These are phyloP conservation scores for Metarhizium sp. DNA, from an alignment of 2,329 filamentous ascomycete species.

Conservation along the genomic window DNA sequence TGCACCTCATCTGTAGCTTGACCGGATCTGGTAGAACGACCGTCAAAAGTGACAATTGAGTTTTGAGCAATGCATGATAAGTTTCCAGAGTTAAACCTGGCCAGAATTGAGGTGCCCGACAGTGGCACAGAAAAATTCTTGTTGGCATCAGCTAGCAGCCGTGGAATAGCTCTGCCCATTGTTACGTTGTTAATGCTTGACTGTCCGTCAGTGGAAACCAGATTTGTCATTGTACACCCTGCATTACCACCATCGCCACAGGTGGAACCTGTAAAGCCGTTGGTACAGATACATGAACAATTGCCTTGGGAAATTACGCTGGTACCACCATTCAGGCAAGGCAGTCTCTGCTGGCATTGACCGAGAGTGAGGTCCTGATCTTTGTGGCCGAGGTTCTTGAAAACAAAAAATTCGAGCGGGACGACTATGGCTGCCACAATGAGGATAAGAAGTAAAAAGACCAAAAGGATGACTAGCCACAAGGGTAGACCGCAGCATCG, in stretches of 20 bases:
- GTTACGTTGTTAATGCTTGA: slow-evolving; percentile 56
- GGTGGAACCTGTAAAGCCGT: slow-evolving; percentile 64
- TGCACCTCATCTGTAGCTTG: slow-evolving; percentile 2
- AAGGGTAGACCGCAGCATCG: slow-evolving; percentile 77
- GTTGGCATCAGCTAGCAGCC: slow-evolving; percentile 56
- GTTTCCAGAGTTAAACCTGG: slow-evolving; percentile 64
- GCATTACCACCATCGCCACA: slow-evolving; percentile 37
- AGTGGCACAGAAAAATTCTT: slow-evolving; percentile 69
- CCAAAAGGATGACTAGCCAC: slow-evolving; percentile 62
- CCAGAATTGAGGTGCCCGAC: slow-evolving; percentile 57
- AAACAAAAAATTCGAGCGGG: slow-evolving; percentile 58
- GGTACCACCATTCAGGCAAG: slow-evolving; percentile 73
- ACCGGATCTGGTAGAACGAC: slow-evolving; percentile 29
- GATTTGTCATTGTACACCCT: slow-evolving; percentile 44
- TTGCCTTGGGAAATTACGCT: slow-evolving; percentile 57
- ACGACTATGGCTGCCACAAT: slow-evolving; percentile 76
- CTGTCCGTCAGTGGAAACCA: slow-evolving; percentile 29
- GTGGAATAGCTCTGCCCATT: slow-evolving; percentile 68
- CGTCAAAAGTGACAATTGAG: slow-evolving; percentile 76
- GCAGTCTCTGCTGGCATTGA: slow-evolving; percentile 51
- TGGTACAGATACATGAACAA: slow-evolving; percentile 82
- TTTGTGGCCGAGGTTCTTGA: slow-evolving; percentile 35
- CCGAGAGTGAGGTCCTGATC: slow-evolving; percentile 27
- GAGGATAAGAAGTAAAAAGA: slow-evolving; percentile 59
- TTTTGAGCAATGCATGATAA: slow-evolving; percentile 81